Evolutionary conservation across 2,329 filamentous ascomycete species (phyloP).

Genomic region (Exophiala oligosperma): DNA sequence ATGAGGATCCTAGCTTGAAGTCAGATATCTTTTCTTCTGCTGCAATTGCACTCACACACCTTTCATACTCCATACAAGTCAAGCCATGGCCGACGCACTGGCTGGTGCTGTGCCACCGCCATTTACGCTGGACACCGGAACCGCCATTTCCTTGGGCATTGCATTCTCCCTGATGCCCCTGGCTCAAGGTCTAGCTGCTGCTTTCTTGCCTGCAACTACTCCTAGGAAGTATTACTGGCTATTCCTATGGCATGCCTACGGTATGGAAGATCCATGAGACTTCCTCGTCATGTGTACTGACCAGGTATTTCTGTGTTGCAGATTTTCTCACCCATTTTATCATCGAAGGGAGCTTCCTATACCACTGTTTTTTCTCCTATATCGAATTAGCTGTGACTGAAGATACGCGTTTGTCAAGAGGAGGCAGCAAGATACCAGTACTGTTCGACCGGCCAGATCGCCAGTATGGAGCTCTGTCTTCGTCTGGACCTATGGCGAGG

Average conservation of each 20-base stretch:
- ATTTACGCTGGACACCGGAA: slow-evolving; percentile 45
- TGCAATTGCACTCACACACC: neutral
- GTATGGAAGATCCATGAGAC: neutral
- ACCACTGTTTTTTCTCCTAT: slow-evolving; percentile 85
- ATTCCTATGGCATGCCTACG: slow-evolving; percentile 94
- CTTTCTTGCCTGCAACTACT: slow-evolving; percentile 54
- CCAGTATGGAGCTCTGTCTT: slow-evolving; percentile 62
- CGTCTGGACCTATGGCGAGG: slow-evolving; percentile 52
- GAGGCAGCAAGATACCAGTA: slow-evolving; percentile 30
- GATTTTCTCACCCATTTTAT: slow-evolving; percentile 85
- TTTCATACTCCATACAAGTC: neutral
- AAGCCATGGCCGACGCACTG: slow-evolving; percentile 12
- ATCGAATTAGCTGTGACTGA: slow-evolving; percentile 42
- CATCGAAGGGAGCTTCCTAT: slow-evolving; percentile 88
- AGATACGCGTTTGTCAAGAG: slow-evolving; percentile 30
- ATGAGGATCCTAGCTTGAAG: neutral
- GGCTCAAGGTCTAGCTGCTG: slow-evolving; percentile 52
- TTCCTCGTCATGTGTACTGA: neutral
- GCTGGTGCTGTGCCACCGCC: slow-evolving; percentile 13
- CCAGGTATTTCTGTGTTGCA: neutral
- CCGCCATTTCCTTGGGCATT: slow-evolving; percentile 55
- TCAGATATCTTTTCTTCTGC: neutral
- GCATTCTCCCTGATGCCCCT: slow-evolving; percentile 55
- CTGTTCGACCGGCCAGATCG: slow-evolving; percentile 56
- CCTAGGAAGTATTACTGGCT: slow-evolving; percentile 62